Percentiles rank a stretch among this genome's conserved stretches.
phyloP scores from a whole-genome alignment of 2,329 filamentous ascomycete genomes.

The Corniculantispora saksenae region DNA sequence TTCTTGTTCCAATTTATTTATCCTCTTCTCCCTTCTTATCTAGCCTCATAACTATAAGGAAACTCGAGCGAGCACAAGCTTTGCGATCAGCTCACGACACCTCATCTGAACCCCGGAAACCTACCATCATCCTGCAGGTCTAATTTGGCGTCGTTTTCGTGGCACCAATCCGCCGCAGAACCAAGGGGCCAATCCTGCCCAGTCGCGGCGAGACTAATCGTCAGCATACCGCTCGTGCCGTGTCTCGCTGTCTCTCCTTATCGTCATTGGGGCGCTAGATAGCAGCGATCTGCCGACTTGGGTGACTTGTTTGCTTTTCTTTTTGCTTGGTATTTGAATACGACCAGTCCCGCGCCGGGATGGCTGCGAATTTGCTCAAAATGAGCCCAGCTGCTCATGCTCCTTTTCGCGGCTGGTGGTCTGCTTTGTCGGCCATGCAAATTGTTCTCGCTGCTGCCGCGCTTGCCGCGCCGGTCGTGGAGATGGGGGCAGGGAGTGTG shows the following conservation, averaged over 20 bases:
- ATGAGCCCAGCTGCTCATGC: neutral
- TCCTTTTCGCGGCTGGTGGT: slow-evolving; percentile 6
- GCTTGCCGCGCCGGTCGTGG: slow-evolving; percentile 1
- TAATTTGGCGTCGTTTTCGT: neutral
- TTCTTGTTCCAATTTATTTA: no score
- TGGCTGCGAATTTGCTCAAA: neutral
- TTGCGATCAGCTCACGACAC: no score
- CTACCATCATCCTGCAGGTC: neutral
- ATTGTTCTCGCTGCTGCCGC: neutral
- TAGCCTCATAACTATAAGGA: no score
- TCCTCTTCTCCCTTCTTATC: no score
- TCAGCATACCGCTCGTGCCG: neutral
- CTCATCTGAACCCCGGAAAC: no score
- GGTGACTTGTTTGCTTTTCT: neutral
- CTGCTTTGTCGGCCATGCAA: slow-evolving; percentile 7
- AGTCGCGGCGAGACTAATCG: neutral
- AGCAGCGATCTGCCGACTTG: neutral
- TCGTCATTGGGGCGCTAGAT: neutral
- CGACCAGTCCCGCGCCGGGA: neutral
- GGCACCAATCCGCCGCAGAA: neutral
- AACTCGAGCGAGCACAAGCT: no score
- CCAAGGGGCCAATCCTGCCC: neutral
- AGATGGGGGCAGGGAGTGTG: slow-evolving; percentile 4
- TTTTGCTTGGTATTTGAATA: neutral
- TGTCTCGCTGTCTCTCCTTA: neutral